Conservation (phyloP, 2,329 filamentous ascomycete species). For the Aureobasidium uvarum region DNA sequence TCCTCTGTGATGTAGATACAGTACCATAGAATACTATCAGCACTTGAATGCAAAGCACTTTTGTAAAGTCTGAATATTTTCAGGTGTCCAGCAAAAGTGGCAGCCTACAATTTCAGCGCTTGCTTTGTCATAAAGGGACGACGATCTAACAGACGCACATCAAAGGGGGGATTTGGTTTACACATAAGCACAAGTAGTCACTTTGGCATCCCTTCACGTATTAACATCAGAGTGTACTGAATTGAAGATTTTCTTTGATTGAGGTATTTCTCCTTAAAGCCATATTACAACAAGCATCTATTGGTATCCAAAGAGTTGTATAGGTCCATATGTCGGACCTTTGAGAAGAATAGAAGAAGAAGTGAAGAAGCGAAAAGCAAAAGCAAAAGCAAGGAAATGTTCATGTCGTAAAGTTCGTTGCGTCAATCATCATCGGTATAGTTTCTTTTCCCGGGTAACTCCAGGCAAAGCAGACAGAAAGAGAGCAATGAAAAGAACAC, state of each 20-base stretch:
- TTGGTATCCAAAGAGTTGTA: conserved; percentile 13
- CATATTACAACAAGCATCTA: conserved; percentile 24
- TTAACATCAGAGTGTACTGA: not conserved
- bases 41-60: not conserved
- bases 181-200: not conserved
- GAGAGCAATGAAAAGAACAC: conserved; percentile 6
- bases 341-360: conserved; percentile 20
- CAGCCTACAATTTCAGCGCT: not conserved
- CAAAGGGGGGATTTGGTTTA: too few species aligned
- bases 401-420: conserved; percentile 20
- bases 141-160: too few species aligned
- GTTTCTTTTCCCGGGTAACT: conserved; percentile 9
- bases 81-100: not conserved
- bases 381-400: conserved; percentile 8
- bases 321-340: conserved; percentile 5
- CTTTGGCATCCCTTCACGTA: not conserved
- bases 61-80: not conserved
- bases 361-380: conserved; percentile 5
- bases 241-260: conserved; percentile 7
- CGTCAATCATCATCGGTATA: conserved; percentile 14
- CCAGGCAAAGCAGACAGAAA: conserved; percentile 10
- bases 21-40: not conserved
- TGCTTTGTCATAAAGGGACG: too few species aligned
- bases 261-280: conserved; percentile 1
- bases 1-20: not conserved